These are phyloP conservation scores for Aspergillus cristatus DNA, from an alignment of 495 filamentous ascomycete genomes.

Conservation along the genomic window DNA sequence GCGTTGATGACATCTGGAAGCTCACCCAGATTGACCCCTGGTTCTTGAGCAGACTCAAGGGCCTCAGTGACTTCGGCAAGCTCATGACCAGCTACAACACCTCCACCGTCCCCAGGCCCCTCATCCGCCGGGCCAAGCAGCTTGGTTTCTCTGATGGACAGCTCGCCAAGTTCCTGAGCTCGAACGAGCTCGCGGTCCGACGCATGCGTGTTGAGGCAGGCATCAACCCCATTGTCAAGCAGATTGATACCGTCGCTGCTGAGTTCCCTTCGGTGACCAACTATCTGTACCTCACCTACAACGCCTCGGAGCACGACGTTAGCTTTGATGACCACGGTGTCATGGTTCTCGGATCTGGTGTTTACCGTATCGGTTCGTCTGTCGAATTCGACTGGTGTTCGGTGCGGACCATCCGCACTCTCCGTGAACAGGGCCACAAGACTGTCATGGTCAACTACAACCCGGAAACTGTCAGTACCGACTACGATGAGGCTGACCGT, in stretches of 20 bases:
- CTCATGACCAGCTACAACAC: conserved; percentile 61
- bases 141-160: conserved; percentile 91
- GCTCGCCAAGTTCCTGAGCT: conserved; percentile 86
- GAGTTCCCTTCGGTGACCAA: conserved; percentile 95
- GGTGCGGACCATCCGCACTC: conserved; percentile 88
- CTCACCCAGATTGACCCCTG: conserved; percentile 82
- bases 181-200: conserved; percentile 83
- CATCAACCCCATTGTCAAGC: conserved; percentile 85
- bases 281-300: conserved; percentile 96
- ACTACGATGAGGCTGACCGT: conserved; percentile 92
- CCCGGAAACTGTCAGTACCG: conserved; percentile 88
- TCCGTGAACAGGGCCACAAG: conserved; percentile 80
- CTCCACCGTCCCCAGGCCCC: conserved; percentile 49
- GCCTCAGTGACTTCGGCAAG: conserved; percentile 80
- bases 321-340: conserved; percentile 77
- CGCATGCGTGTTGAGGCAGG: conserved; percentile 72
- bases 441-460: conserved; percentile 99
- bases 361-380: conserved; percentile 94
- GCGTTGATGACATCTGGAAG: conserved; percentile 93
- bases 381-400: conserved; percentile 99
- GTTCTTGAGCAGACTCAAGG: conserved; percentile 88
- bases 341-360: conserved; percentile 95
- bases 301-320: conserved; percentile 79
- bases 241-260: conserved; percentile 96
- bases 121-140: conserved; percentile 78